phyloP scores from a whole-genome alignment of 2,329 filamentous ascomycete species.

The Fusarium liriodendri region DNA sequence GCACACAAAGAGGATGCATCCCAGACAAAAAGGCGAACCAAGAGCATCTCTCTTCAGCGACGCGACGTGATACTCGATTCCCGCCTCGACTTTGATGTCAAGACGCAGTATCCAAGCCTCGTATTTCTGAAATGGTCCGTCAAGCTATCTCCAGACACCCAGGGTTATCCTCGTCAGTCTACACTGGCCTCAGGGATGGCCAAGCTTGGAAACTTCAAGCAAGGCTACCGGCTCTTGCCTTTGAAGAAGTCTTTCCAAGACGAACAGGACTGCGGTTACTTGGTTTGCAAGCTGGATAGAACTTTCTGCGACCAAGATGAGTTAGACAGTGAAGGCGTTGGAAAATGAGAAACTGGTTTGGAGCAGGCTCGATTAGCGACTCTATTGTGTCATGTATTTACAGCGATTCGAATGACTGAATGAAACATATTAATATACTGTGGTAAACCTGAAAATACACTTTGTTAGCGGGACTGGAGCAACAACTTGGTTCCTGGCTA shows the following conservation, averaged over 20 bases:
- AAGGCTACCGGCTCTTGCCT: slow-evolving; percentile 4
- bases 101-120: background rate
- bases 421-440: background rate
- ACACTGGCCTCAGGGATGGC: background rate
- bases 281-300: slow-evolving; percentile 10
- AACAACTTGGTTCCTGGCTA: background rate
- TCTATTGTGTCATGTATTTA: background rate
- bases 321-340: background rate
- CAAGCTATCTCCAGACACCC: background rate
- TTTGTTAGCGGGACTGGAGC: background rate
- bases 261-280: background rate
- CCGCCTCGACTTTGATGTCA: background rate
- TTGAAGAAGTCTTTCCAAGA: background rate
- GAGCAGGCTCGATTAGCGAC: background rate
- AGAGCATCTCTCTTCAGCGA: fast-evolving
- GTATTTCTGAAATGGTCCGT: slow-evolving; percentile 7
- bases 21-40: background rate
- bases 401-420: background rate
- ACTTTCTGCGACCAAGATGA: no score
- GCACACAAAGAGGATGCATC: background rate
- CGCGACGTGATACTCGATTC: background rate
- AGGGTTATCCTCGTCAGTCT: background rate
- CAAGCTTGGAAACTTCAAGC: slow-evolving; percentile 3
- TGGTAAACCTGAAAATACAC: background rate
- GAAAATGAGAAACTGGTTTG: background rate